These are phyloP conservation scores for Vanilla planifolia DNA, from an alignment of 106 monocot species.

Conservation along the genomic window DNA sequence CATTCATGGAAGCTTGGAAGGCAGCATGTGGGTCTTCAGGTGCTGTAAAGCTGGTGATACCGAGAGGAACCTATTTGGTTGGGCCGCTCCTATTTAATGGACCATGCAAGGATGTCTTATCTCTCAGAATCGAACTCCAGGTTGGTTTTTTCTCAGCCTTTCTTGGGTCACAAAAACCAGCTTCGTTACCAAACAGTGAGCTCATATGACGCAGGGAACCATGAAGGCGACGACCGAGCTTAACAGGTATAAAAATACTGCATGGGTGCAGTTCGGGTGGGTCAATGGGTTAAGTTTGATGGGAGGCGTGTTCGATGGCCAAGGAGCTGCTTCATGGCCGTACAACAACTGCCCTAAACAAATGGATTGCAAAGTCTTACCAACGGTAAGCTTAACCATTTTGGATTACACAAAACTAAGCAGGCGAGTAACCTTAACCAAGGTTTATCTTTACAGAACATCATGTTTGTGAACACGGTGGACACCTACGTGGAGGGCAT, in stretches of 20 bases:
- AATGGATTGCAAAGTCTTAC: conserved; percentile 35
- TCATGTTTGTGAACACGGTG: conserved; percentile 25
- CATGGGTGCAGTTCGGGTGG: conserved; percentile 40
- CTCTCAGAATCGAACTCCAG: conserved; percentile 16
- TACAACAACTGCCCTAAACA: conserved; percentile 31
- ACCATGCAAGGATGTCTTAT: conserved; percentile 15
- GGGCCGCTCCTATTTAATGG: conserved; percentile 21
- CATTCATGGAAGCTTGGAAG: conserved; percentile 24
- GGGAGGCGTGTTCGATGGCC: conserved; percentile 58
- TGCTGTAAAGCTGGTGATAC: conserved; percentile 14
- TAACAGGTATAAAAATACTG: conserved; percentile 3
- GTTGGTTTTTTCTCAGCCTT: neutral
- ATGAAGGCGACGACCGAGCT: conserved; percentile 29
- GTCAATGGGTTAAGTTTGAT: conserved; percentile 25
- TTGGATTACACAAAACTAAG: too few species aligned
- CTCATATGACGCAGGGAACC: conserved; percentile 12
- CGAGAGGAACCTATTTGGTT: conserved; percentile 15
- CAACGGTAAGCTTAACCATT: conserved; percentile 50
- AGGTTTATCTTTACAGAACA: too few species aligned
- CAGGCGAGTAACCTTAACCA: too few species aligned
- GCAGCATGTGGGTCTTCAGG: conserved; percentile 27
- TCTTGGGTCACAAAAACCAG: too few species aligned
- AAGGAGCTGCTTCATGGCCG: conserved; percentile 43
- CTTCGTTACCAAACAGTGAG: too few species aligned
- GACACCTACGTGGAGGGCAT: conserved; percentile 29